Evolutionary conservation across 176 grass and related monocot species (phyloP).

Genomic region (Tuctoria greenei): DNA sequence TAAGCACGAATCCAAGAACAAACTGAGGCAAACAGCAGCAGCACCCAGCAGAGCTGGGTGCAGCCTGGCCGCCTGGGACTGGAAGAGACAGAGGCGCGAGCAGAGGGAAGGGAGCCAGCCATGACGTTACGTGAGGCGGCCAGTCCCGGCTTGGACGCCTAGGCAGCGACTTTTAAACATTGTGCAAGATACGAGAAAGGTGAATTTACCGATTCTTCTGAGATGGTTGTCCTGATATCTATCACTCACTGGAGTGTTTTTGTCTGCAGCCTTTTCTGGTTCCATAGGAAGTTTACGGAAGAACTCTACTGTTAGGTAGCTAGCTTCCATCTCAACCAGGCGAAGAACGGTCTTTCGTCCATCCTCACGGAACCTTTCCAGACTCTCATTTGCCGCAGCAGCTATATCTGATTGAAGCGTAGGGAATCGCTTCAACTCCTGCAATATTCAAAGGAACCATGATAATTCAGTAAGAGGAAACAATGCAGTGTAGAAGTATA

Average conservation of each 20-base stretch:
- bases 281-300: slow-evolving; percentile 98
- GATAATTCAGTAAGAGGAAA: slow-evolving; percentile 5
- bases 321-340: slow-evolving; percentile 96
- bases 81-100: no score
- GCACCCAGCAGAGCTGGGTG: no score
- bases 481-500: neutral
- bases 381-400: slow-evolving; percentile 88
- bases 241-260: slow-evolving; percentile 61
- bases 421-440: slow-evolving; percentile 99
- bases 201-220: slow-evolving; percentile 78
- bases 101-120: no score
- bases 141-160: no score
- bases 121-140: no score
- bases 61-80: no score
- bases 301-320: slow-evolving; percentile 96
- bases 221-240: slow-evolving; percentile 95
- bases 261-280: slow-evolving; percentile 73
- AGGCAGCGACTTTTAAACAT: no score
- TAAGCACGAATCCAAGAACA: no score
- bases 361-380: slow-evolving; percentile 96
- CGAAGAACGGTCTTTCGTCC: slow-evolving; percentile 90
- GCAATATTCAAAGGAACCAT: slow-evolving; percentile 15
- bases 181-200: no score
- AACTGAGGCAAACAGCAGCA: no score
- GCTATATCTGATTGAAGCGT: slow-evolving; percentile 98